phyloP scores from a whole-genome alignment of 805 yeast genomes.

The Yarrowia osloensis region DNA sequence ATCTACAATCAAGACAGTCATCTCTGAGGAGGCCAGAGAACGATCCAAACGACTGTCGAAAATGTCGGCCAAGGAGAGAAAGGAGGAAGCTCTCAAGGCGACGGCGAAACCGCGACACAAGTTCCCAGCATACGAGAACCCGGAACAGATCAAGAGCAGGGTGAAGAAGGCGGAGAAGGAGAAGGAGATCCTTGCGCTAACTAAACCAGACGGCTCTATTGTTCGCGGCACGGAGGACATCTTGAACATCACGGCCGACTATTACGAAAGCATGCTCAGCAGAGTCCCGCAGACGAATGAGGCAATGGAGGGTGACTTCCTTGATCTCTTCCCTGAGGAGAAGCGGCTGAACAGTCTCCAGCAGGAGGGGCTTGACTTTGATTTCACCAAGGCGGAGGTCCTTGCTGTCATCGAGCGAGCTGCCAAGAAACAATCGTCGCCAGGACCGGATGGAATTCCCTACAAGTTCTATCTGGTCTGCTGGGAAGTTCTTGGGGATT shows the following conservation, averaged over 20 bases:
- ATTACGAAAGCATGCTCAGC: background rate
- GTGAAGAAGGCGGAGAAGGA: background rate
- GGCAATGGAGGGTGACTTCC: background rate
- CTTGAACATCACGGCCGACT: background rate
- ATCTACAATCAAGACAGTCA: background rate
- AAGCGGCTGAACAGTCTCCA: background rate
- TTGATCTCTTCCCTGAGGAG: background rate
- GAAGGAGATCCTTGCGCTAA: background rate
- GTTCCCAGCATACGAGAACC: background rate
- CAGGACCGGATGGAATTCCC: background rate
- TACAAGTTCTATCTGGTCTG: background rate
- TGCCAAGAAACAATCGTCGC: background rate
- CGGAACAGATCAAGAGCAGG: background rate
- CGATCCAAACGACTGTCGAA: background rate
- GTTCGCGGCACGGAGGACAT: background rate
- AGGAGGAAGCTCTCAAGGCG: background rate
- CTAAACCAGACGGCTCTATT: background rate
- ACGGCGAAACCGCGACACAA: background rate
- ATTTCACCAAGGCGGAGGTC: background rate
- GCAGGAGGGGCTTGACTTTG: background rate
- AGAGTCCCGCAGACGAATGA: background rate
- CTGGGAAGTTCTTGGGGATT: background rate
- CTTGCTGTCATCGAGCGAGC: background rate
- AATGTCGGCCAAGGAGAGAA: background rate
- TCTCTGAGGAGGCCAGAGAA: constrained; percentile 2